Evolutionary conservation across 1,284 basidiomycete species (phyloP), one percentile per base, ranked within the genome.

Genomic region (Rhodotorula sp.): DNA sequence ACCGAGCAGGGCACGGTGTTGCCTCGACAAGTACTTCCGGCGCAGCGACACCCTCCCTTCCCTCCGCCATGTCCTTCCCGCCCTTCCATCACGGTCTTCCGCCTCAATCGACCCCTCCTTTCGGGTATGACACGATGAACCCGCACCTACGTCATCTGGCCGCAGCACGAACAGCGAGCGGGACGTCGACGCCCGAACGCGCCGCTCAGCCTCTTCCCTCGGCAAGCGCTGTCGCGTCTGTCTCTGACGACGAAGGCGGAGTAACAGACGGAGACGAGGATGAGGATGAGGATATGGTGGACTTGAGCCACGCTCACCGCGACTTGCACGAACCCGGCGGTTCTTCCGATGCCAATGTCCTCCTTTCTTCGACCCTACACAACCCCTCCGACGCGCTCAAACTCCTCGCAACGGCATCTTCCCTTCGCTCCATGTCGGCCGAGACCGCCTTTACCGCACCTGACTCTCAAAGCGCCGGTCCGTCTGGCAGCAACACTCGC

Each of bases 381-480:
- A 74, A 74, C 28, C 72, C 72, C 1, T 67, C 65, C 13, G 72
- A 74, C 68, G 72, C 72, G 2, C 63, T 74, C 20, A 55, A 57
- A 34, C 61, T 74, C 8, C 70, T 74, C 34, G 70, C 70, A 1
- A 72, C 70, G 6, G 72, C 72, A 1, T 71, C 72, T 26, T 67
- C 63, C 4, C 53, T 70, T 2, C 59, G 70, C 2, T 62, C 70
- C 20, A 44, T 51, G 28, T 15, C 53, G 7, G 34, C 30, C 5
- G 59, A 53, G 34, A 8, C 24, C 26, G 50, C 26, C 37, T 44
- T 51, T 11, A 26, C 50, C 40, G 40, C 40, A 8, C 40, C 40
- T 13, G 40, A 44, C 40, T 44, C 40, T 4, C 10, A 13, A 44
- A 44, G 40, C 40, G 40, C 40, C 40, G 40, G 40, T 44, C 40